Conservation (phyloP, 106 monocot species). For the Dendrobium officinale region DNA sequence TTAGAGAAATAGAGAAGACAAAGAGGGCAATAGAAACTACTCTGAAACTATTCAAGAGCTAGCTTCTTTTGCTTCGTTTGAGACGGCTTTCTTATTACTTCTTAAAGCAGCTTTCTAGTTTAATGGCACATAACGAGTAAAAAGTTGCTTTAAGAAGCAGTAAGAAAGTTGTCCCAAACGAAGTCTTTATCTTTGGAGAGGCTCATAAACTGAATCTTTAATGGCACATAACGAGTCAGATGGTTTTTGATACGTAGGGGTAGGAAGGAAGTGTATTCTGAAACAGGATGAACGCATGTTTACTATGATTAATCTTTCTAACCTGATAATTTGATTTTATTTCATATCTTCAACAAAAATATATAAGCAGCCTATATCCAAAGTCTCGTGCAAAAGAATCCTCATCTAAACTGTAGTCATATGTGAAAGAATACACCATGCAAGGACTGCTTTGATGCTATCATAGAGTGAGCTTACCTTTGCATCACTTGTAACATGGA, state of each 20-base stretch:
- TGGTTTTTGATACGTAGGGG: background rate
- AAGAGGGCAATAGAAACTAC: too few species aligned
- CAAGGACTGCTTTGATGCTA: background rate
- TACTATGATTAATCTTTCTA: background rate
- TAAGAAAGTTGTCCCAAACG: too few species aligned
- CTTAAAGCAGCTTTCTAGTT: too few species aligned
- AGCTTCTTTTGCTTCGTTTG: background rate
- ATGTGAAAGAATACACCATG: background rate
- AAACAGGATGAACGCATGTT: background rate
- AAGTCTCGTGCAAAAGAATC: background rate
- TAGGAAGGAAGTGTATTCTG: background rate
- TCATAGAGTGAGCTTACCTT: slow-evolving; percentile 24
- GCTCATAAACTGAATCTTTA: background rate
- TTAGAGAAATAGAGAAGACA: too few species aligned
- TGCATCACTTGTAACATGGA: slow-evolving; percentile 63
- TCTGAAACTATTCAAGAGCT: background rate
- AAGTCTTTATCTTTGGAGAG: background rate
- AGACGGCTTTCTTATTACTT: too few species aligned
- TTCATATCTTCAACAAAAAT: background rate
- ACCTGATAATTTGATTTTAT: background rate
- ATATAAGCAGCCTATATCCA: background rate
- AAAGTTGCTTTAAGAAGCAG: too few species aligned
- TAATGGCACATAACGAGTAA: too few species aligned
- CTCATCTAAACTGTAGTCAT: background rate
- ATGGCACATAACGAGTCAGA: background rate